phyloP scores from a whole-genome alignment of 169 alveolate species.

The Cryptosporidium canis region DNA sequence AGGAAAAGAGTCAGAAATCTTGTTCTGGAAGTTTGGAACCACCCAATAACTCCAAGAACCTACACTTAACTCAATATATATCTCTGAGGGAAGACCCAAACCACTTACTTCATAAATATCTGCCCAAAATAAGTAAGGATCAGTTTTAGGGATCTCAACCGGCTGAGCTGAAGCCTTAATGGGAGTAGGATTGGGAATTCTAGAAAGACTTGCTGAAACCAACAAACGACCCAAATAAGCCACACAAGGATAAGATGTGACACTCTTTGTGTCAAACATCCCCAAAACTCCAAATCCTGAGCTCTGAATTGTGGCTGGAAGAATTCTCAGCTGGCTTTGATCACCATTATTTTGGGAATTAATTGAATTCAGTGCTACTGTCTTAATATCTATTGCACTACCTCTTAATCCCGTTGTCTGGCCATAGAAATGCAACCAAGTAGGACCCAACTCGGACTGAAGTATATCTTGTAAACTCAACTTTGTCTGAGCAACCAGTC shows the following conservation, averaged over 20 bases:
- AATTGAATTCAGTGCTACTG: conserved; percentile 24
- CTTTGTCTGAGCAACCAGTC: conserved; percentile 71
- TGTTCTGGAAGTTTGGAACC: conserved; percentile 33
- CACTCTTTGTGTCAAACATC: conserved; percentile 56
- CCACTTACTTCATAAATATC: conserved; percentile 70
- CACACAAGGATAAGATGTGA: conserved; percentile 52
- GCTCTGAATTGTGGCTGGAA: neutral
- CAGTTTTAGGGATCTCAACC: conserved; percentile 30
- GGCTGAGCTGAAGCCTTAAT: conserved; percentile 49
- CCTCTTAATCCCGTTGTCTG: conserved; percentile 72
- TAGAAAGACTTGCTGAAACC: conserved; percentile 70
- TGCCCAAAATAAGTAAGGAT: conserved; percentile 70
- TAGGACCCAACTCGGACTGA: conserved; percentile 49
- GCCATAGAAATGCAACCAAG: conserved; percentile 71
- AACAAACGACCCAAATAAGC: conserved; percentile 62
- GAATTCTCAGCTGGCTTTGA: neutral
- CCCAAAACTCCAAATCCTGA: conserved; percentile 58
- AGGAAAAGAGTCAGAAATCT: conserved; percentile 70
- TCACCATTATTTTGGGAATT: conserved; percentile 27
- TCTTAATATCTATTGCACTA: conserved; percentile 46
- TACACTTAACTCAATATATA: conserved; percentile 62
- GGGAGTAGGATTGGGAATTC: conserved; percentile 71
- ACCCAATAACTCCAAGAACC: conserved; percentile 73
- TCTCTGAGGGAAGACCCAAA: conserved; percentile 45
- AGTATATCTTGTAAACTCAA: conserved; percentile 59